Evolutionary conservation across 2,329 filamentous ascomycete species (phyloP).

Genomic region (Ascosphaera pollenicola): DNA sequence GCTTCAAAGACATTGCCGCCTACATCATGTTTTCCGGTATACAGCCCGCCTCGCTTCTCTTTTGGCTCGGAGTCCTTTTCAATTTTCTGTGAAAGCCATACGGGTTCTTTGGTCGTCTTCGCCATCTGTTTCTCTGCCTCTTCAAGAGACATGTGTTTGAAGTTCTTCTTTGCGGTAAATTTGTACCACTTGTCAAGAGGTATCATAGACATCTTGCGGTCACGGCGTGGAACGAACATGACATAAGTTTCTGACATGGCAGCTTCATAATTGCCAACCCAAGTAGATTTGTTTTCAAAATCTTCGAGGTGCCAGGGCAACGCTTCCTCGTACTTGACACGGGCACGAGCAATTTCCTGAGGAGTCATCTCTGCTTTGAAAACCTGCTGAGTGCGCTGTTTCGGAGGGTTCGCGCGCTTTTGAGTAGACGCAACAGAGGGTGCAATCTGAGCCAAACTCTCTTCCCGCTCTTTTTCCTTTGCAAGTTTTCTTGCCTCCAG

Average conservation of each 20-base stretch:
- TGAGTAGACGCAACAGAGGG: conserved; percentile 49
- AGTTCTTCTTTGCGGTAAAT: conserved; percentile 29
- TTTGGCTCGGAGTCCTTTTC: conserved; percentile 34
- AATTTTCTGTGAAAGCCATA: conserved; percentile 45
- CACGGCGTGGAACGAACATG: conserved; percentile 53
- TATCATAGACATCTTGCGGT: conserved; percentile 56
- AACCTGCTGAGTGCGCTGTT: conserved; percentile 71
- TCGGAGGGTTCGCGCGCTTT: conserved; percentile 41
- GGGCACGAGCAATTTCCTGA: conserved; percentile 44
- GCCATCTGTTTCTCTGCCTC: conserved; percentile 69
- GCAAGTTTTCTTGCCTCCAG: conserved; percentile 43
- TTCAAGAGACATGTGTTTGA: conserved; percentile 57
- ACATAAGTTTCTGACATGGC: conserved; percentile 64
- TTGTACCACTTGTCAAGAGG: conserved; percentile 95
- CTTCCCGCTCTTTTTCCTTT: conserved; percentile 63
- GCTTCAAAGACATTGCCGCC: conserved; percentile 32
- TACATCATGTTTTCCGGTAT: conserved; percentile 23
- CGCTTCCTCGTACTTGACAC: conserved; percentile 72
- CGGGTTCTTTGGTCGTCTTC: conserved; percentile 51
- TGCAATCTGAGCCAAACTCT: conserved; percentile 81
- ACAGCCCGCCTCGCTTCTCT: conserved; percentile 23
- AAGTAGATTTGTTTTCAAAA: conserved; percentile 84
- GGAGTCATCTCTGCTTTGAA: conserved; percentile 57
- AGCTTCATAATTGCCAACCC: conserved; percentile 78
- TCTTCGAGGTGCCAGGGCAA: conserved; percentile 94